Base-by-base conservation (phyloP, 1,284 basidiomycete species). In the Lentinus polychrous region DNA sequence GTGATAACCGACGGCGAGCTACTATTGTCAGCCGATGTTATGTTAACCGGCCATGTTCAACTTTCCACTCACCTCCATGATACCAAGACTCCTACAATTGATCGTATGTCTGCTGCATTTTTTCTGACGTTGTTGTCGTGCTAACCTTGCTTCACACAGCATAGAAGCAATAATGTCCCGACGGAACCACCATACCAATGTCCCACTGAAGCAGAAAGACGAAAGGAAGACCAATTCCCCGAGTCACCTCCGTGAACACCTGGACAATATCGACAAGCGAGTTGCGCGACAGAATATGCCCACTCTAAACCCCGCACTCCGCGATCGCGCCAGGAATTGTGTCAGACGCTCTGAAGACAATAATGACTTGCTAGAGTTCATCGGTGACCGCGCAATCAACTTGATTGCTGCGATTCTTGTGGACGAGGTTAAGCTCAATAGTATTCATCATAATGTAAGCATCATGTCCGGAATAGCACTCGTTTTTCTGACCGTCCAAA, bases 331-430 rank as follows among this genome's bases (percentile, higher is more conserved):
- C 14, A 43, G 45, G 15, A 66, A 66, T 41, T 54, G 55, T 43
- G 51, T 55, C n/a, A 55, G 50, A 35, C 41, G 54, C 14, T 56
- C 63, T 1, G 45, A 49, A 24, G 50, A 58, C 20, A 66, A 64
- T 49, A 66, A 67, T 43, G 63, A 67, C 42, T 50, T 66, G 10
- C 55, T 66, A 4, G 66, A 66, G 49, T 67, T 65, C 45, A 52
- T 65, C 34, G 66, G 66, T 6, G 65, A 67, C 46, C 58, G 63
- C 10, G 57, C 58, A 3, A 53, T 66, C 34, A 66, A 66, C 48
- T 59, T 66, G 12, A 50, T 55, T 10, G 58, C 57, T 40, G 60
- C 62, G 0, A 46, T 65, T 1, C 44, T 66, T 34, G 60, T 65
- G 11, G 62, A 59, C 8, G 55, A 59, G 32, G 52, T 55, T 7